Evolutionary conservation across 306 rosid species (phyloP).

Genomic region (Prunus salicina): DNA sequence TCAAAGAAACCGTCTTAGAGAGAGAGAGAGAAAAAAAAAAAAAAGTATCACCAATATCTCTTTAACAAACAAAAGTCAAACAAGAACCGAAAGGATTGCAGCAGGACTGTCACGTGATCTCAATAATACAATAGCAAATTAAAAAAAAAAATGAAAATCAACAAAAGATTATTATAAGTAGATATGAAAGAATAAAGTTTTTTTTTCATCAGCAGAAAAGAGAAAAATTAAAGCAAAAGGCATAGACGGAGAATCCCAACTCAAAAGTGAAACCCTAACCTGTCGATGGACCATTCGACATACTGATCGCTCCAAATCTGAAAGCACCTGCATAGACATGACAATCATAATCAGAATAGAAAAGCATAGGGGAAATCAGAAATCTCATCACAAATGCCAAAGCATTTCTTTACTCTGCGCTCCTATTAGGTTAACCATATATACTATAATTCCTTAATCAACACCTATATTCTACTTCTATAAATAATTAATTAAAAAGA

Average conservation of each 20-base stretch:
- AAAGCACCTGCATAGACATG: conserved; percentile 65
- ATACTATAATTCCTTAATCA: neutral
- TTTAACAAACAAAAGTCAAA: neutral
- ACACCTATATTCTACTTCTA: neutral
- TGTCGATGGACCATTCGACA: conserved; percentile 97
- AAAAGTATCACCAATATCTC: conserved; percentile 5
- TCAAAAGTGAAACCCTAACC: conserved; percentile 48
- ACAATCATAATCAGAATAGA: conserved; percentile 17
- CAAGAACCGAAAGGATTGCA: neutral
- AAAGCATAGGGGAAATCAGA: conserved; percentile 6
- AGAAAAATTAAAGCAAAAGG: neutral
- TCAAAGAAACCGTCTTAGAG: conserved; percentile 21
- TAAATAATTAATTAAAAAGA: no score
- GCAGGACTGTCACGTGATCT: neutral
- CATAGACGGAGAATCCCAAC: neutral
- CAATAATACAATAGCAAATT: neutral
- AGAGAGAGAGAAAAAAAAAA: conserved; percentile 19
- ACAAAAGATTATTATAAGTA: neutral
- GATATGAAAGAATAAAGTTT: neutral
- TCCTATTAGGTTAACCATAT: neutral
- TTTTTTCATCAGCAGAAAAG: neutral
- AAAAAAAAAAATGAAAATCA: no score
- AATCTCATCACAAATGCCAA: conserved; percentile 15
- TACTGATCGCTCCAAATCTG: conserved; percentile 93
- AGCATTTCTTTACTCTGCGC: conserved; percentile 14